A percentile compares a stretch with the other conserved stretches of the same genome.
Conservation (phyloP, 495 filamentous ascomycete species). For the Penicillium bialowiezense region DNA sequence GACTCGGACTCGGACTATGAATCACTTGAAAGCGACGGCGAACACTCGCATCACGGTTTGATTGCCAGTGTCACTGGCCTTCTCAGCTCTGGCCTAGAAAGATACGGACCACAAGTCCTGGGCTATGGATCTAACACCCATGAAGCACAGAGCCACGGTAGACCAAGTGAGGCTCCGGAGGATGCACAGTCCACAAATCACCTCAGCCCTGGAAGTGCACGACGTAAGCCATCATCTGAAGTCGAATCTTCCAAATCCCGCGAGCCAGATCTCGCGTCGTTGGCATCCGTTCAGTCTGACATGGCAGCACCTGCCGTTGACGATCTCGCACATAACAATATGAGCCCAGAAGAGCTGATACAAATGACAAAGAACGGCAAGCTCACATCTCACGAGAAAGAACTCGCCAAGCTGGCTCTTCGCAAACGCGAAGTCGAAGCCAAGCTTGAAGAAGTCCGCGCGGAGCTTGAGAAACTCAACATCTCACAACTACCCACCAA, state of each 20-base stretch:
- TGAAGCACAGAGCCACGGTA: conserved; percentile 18
- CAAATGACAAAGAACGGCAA: conserved; percentile 33
- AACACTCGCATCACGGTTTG: conserved; percentile 36
- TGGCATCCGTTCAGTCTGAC: conserved; percentile 24
- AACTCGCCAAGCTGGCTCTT: conserved; percentile 70
- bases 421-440: conserved; percentile 67
- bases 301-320: conserved; percentile 15
- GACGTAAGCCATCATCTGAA: conserved; percentile 3
- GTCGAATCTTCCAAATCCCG: neutral
- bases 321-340: conserved; percentile 21
- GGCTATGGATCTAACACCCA: conserved; percentile 44
- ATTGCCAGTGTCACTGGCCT: conserved; percentile 43
- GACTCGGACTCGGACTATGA: conserved; percentile 15
- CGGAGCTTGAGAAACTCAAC: conserved; percentile 39
- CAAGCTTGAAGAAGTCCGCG: conserved; percentile 55
- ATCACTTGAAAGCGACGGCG: conserved; percentile 11
- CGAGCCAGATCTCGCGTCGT: conserved; percentile 11
- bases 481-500: conserved; percentile 22
- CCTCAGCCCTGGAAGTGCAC: conserved; percentile 11
- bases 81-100: conserved; percentile 38
- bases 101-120: conserved; percentile 46
- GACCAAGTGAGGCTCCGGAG: conserved; percentile 4
- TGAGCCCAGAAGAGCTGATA: conserved; percentile 23
- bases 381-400: conserved; percentile 61
- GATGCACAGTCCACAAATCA: neutral